Evolutionary conservation across 2,329 filamentous ascomycete species (phyloP).

Genomic region (Phyllosticta paracitricarpa): DNA sequence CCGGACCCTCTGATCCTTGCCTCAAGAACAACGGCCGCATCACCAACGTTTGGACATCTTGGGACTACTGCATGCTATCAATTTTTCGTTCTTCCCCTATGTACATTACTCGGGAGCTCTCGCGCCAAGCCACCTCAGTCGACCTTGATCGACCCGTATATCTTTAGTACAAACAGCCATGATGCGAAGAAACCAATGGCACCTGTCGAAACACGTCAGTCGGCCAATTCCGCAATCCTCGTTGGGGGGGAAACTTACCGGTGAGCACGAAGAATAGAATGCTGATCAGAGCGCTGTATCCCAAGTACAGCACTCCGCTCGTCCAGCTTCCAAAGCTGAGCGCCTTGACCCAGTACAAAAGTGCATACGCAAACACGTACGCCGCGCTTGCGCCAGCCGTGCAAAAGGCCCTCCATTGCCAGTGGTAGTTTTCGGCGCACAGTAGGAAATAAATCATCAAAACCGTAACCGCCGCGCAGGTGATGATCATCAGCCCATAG

Average conservation of each 20-base stretch:
- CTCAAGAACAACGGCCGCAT: background rate
- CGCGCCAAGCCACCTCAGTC: slow-evolving; percentile 46
- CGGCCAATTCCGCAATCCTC: background rate
- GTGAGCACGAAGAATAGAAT: slow-evolving; percentile 90
- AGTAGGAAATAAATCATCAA: slow-evolving; percentile 94
- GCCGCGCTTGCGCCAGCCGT: slow-evolving; percentile 81
- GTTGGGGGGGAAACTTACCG: slow-evolving; percentile 48
- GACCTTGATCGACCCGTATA: slow-evolving; percentile 97
- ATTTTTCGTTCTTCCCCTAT: background rate
- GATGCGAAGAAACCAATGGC: slow-evolving; percentile 93
- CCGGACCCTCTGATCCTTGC: too few species aligned
- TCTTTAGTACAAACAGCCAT: slow-evolving; percentile 88
- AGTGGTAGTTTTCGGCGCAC: slow-evolving; percentile 95
- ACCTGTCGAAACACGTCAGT: slow-evolving; percentile 41
- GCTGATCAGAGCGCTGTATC: slow-evolving; percentile 82
- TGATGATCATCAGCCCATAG: slow-evolving; percentile 95
- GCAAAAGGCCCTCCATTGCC: slow-evolving; percentile 94
- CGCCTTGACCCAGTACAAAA: slow-evolving; percentile 85
- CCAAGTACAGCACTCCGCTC: slow-evolving; percentile 82
- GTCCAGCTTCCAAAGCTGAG: slow-evolving; percentile 76
- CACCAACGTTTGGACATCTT: background rate
- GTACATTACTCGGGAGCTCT: background rate
- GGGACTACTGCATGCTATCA: background rate
- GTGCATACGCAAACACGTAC: slow-evolving; percentile 85
- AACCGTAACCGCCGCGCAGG: slow-evolving; percentile 82